Evolutionary conservation across 176 grass and related monocot species (phyloP).

Genomic region (Avena eriantha): DNA sequence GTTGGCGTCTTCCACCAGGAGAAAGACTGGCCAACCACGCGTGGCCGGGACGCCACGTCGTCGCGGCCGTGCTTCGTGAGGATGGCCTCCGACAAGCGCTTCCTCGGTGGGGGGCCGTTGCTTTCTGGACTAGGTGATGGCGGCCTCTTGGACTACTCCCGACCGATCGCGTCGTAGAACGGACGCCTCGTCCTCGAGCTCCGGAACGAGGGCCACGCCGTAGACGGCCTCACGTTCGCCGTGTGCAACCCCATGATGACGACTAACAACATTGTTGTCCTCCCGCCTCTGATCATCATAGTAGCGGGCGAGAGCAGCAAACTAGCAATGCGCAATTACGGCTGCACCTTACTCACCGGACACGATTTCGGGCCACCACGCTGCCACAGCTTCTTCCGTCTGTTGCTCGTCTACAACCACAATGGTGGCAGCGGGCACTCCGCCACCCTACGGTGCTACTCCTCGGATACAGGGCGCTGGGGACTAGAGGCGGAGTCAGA

Average conservation of each 20-base stretch:
- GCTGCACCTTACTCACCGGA: conserved; percentile 35
- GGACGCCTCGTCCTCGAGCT: neutral
- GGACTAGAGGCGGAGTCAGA: neutral
- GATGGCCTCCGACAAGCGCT: neutral
- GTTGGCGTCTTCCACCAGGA: conserved; percentile 21
- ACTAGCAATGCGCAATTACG: neutral
- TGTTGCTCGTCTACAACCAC: conserved; percentile 16
- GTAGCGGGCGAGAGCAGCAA: neutral
- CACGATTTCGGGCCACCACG: neutral
- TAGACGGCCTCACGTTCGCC: neutral
- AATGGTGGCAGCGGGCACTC: neutral
- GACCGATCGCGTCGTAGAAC: neutral
- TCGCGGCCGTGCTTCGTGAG: neutral
- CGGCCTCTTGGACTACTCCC: neutral
- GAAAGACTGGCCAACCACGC: neutral
- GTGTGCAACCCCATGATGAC: neutral
- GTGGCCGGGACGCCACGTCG: neutral
- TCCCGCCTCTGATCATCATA: neutral
- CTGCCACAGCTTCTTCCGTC: neutral
- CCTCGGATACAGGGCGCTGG: conserved; percentile 5
- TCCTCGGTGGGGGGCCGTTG: neutral
- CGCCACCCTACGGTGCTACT: conserved; percentile 33
- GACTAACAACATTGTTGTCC: neutral
- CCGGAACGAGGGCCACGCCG: neutral
- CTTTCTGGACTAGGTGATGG: neutral